These are phyloP conservation scores for Cutaneotrichosporon dermatis DNA, from an alignment of 1,284 basidiomycete genomes.

Conservation along the genomic window DNA sequence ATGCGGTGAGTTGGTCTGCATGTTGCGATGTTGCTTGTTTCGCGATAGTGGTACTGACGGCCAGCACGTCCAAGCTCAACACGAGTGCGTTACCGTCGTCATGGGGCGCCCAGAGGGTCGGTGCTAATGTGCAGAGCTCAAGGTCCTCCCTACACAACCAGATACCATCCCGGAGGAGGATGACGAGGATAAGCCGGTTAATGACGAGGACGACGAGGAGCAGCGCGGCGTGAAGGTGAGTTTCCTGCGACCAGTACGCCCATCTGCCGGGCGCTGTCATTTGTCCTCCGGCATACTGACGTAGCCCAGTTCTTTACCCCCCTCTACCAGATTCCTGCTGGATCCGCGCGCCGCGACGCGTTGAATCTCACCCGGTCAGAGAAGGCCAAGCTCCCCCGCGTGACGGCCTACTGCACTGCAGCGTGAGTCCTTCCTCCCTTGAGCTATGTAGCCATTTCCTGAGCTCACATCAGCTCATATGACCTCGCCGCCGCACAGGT, in stretches of 20 bases:
- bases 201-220: slow-evolving; percentile 49
- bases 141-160: slow-evolving; percentile 88
- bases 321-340: slow-evolving; percentile 86
- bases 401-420: slow-evolving; percentile 92
- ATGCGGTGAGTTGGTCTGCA: slow-evolving; percentile 39
- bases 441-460: not conserved
- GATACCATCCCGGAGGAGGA: slow-evolving; percentile 62
- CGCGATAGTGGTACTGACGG: slow-evolving; percentile 1
- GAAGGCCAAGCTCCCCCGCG: slow-evolving; percentile 86
- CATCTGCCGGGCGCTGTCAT: too few relatives aligned
- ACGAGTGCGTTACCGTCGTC: slow-evolving; percentile 38
- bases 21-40: not conserved
- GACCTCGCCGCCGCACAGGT: slow-evolving; percentile 78
- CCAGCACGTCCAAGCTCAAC: slow-evolving; percentile 63
- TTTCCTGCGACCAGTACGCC: not conserved
- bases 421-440: slow-evolving; percentile 55
- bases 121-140: slow-evolving; percentile 62
- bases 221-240: slow-evolving; percentile 59
- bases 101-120: too few relatives aligned
- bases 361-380: slow-evolving; percentile 85
- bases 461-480: slow-evolving; percentile 62
- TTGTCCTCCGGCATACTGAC: not conserved
- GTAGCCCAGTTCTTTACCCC: slow-evolving; percentile 73
- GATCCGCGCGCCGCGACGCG: slow-evolving; percentile 87
- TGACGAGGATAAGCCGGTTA: slow-evolving; percentile 40